Evolutionary conservation across 2,329 filamentous ascomycete genomes (phyloP).

Genomic region (Zymoseptoria brevis): DNA sequence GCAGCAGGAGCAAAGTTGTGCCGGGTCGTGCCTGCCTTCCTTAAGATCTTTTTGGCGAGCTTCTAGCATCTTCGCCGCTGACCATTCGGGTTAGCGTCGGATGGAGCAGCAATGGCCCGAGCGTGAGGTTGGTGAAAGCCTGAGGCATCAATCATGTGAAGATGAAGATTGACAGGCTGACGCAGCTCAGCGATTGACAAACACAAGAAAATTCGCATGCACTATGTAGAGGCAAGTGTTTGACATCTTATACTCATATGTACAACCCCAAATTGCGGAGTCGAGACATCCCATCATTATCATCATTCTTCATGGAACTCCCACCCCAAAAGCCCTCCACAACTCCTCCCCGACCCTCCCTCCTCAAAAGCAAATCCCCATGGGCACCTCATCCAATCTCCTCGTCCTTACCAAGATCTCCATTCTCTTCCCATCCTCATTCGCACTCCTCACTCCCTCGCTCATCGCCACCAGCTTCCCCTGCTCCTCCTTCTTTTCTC

Average conservation of each 20-base stretch:
- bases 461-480: not conserved
- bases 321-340: not conserved
- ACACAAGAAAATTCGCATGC: no score
- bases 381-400: not conserved
- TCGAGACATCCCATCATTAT: not conserved
- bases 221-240: no score
- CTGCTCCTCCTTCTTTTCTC: not conserved
- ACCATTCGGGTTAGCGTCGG: not conserved
- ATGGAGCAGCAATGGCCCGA: not conserved
- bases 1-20: not conserved
- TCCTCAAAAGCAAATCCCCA: not conserved
- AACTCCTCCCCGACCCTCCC: no score
- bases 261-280: no score
- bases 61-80: not conserved
- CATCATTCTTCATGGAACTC: not conserved
- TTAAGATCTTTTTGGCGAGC: not conserved
- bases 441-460: not conserved
- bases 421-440: not conserved
- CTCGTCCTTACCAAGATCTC: not conserved
- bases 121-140: not conserved
- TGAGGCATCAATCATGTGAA: not conserved
- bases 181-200: no score
- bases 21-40: not conserved
- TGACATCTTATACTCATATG: no score
- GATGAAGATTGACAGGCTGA: no score